Percentiles rank a stretch among this genome's conserved stretches.
Conservation (phyloP, 371 early-diverging fungal species). For the Saksenaea oblongispora region DNA sequence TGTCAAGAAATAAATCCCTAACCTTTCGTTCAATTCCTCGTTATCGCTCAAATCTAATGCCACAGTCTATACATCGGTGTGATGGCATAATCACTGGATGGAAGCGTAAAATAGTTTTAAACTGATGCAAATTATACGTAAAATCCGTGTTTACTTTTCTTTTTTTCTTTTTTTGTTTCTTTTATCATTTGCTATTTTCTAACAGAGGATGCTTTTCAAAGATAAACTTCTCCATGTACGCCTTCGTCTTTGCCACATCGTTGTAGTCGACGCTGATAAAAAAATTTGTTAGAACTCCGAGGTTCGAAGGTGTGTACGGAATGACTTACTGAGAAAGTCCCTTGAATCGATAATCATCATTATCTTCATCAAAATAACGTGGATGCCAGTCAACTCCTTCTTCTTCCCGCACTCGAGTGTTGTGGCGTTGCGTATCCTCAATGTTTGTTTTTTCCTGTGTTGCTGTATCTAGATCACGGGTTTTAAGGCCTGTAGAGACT, state of each 20-base stretch:
- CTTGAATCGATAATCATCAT: slow-evolving; percentile 31
- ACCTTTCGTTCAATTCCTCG: too few species aligned
- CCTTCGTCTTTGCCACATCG: slow-evolving; percentile 14
- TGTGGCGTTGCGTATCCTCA: slow-evolving; percentile 80
- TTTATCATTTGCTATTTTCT: background rate
- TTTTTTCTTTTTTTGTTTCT: too few species aligned
- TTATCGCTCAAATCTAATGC: too few species aligned
- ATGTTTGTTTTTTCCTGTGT: slow-evolving; percentile 81
- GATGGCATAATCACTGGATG: too few species aligned
- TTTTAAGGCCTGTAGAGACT: slow-evolving; percentile 72
- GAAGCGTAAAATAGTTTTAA: too few species aligned
- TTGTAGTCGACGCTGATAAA: slow-evolving; percentile 8
- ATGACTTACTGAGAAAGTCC: slow-evolving; percentile 18
- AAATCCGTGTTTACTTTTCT: too few species aligned
- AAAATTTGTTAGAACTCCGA: background rate
- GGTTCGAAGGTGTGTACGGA: background rate
- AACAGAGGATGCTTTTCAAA: slow-evolving; percentile 9
- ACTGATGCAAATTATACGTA: too few species aligned
- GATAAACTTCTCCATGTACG: slow-evolving; percentile 7
- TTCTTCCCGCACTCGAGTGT: slow-evolving; percentile 60
- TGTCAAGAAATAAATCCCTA: too few species aligned
- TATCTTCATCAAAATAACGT: slow-evolving; percentile 49
- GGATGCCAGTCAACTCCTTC: slow-evolving; percentile 48
- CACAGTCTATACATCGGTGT: too few species aligned
- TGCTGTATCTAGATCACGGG: slow-evolving; percentile 71